Evolutionary conservation across 106 monocot genomes (phyloP), one percentile per base, ranked within the genome.

Genomic region (Apostasia ramifera): DNA sequence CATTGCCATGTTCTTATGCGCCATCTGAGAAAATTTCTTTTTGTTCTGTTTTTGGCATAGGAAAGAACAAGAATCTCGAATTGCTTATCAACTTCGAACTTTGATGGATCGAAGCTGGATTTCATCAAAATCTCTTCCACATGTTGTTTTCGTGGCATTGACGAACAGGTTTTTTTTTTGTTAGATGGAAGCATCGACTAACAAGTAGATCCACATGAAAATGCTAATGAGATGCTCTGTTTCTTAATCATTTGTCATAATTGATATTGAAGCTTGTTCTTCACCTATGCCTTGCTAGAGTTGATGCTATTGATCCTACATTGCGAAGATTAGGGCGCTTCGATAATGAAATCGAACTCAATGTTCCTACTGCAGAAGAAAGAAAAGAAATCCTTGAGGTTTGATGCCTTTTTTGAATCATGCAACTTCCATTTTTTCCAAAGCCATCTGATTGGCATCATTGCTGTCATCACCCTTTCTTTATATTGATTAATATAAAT

Each of bases 281-380:
- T 44, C 26, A 26, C 14, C 40, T 57, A 15, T 75, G 59, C 9
- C 61, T 53, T 68, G 15, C 10, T 62, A 69, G 68, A 53, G 61
- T 76, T 44, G 67, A 76, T 85, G 87, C 63, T 1, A 80, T 97
- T 72, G 97, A 97, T 83, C 89, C 85, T 65, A 92, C 95, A 56
- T 61, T 97, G 73, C 66, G 97, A 61, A 92, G 97, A 66, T 83
- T 82, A 38, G 92, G 92, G 6, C 80, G 97, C 50, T 97, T 97
- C 74, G 97, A 92, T 71, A 83, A 75, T 52, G 97, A 92, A 77
- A 75, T 97, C 72, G 89, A 97, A 82, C 78, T 97, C 4, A 73
- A 71, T 2, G 84, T 92, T 66, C 97, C 97, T 66, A 85, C 79
- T n/a, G 13, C 44, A 26, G 95, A 89, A 13, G 92, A 97, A 76